Evolutionary conservation across 257 asterid species (phyloP).

Genomic region (Solanum paucissectum): DNA sequence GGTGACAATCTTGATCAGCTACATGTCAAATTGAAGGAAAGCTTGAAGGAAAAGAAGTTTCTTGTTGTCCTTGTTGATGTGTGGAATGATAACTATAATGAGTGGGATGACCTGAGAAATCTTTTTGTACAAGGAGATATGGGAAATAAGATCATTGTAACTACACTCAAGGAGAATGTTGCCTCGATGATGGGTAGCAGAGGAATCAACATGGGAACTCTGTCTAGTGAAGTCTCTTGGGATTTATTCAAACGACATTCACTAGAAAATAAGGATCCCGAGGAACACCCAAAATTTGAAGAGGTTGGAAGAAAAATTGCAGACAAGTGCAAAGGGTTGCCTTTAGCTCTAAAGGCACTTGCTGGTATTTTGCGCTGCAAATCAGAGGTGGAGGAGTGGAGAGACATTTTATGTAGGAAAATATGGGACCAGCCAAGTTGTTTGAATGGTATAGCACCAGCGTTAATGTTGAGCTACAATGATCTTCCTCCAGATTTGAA

Average conservation of each 20-base stretch:
- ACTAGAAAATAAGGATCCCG: not conserved
- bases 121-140: conserved; percentile 21
- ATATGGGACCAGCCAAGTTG: not conserved
- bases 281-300: not conserved
- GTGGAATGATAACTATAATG: conserved; percentile 32
- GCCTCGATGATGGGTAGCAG: conserved; percentile 23
- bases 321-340: not conserved
- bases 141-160: conserved; percentile 47
- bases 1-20: conserved; percentile 30
- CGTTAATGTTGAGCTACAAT: not conserved
- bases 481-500: not conserved
- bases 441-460: not conserved
- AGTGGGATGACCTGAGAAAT: conserved; percentile 20
- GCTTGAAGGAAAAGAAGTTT: conserved; percentile 30
- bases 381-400: not conserved
- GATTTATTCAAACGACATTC: not conserved
- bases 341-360: not conserved
- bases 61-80: conserved; percentile 48
- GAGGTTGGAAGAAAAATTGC: not conserved
- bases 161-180: conserved; percentile 35
- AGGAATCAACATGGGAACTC: not conserved
- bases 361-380: not conserved
- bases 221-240: not conserved
- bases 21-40: conserved; percentile 30
- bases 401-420: not conserved